Percentiles rank a stretch among this genome's conserved stretches.
Evolutionary conservation across 2,329 filamentous ascomycete species (phyloP).

Genomic region (Neoarthrinium moseri): DNA sequence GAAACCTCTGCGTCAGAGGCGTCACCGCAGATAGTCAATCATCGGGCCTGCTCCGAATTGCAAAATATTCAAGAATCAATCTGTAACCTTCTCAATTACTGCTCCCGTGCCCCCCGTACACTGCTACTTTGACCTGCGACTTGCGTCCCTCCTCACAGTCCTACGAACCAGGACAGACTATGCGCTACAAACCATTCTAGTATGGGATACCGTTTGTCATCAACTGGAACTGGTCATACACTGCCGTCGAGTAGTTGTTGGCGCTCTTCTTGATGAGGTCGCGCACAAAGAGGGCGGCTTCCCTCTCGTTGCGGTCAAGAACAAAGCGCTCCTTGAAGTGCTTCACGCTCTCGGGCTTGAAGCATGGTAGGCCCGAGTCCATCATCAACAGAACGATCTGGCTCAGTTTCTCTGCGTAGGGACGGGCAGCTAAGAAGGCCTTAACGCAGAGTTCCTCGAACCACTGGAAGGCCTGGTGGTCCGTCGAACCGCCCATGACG

Average conservation of each 20-base stretch:
- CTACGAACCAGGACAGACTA: no score
- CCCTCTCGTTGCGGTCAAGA: slow-evolving; percentile 83
- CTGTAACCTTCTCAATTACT: no score
- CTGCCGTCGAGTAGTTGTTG: slow-evolving; percentile 84
- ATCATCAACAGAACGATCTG: slow-evolving; percentile 95
- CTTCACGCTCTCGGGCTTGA: slow-evolving; percentile 92
- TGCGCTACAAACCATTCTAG: no score
- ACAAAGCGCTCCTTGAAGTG: slow-evolving; percentile 94
- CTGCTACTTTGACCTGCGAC: no score
- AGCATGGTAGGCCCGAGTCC: slow-evolving; percentile 93
- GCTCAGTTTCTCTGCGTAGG: slow-evolving; percentile 82
- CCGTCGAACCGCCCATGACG: slow-evolving; percentile 90
- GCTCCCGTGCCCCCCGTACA: no score
- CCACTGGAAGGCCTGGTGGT: slow-evolving; percentile 86
- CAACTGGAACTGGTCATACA: slow-evolving; percentile 97
- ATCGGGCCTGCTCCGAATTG: no score
- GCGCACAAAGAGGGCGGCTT: slow-evolving; percentile 92
- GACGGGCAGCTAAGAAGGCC: slow-evolving; percentile 84
- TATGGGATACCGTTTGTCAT: slow-evolving; percentile 97
- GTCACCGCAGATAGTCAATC: no score
- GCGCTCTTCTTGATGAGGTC: slow-evolving; percentile 88
- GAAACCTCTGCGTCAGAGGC: no score
- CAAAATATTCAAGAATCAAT: no score
- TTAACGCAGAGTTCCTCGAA: slow-evolving; percentile 98
- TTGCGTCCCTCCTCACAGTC: no score